phyloP scores from a whole-genome alignment of 805 yeast species.

The Blastobotrys mokoenaii region DNA sequence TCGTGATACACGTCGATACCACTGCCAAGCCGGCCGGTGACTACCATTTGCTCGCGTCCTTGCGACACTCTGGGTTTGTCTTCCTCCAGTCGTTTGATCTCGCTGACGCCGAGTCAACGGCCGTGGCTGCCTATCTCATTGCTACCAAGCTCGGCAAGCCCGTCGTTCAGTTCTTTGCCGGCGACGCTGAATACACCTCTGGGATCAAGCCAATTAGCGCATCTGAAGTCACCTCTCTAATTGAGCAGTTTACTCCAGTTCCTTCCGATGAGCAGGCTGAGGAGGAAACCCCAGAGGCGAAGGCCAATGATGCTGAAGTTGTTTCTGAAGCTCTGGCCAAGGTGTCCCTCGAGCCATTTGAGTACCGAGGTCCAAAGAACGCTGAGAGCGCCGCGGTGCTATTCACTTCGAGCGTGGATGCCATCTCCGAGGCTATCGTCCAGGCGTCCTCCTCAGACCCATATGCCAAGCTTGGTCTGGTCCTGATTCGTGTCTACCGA shows the following conservation, averaged over 20 bases:
- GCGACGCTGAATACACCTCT: not conserved
- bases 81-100: slow-evolving; percentile 59
- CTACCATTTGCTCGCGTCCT: slow-evolving; percentile 58
- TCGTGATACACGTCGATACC: slow-evolving; percentile 58
- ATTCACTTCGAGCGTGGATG: slow-evolving; percentile 49
- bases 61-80: slow-evolving; percentile 60
- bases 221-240: not conserved
- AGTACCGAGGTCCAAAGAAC: slow-evolving; percentile 33
- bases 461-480: slow-evolving; percentile 36
- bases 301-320: slow-evolving; percentile 11
- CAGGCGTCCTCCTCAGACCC: slow-evolving; percentile 19
- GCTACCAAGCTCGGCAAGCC: slow-evolving; percentile 43
- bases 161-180: slow-evolving; percentile 61
- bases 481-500: slow-evolving; percentile 57
- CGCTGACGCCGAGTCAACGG: slow-evolving; percentile 44
- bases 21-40: slow-evolving; percentile 35
- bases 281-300: slow-evolving; percentile 5
- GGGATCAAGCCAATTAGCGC: slow-evolving; percentile 1
- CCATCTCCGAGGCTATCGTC: slow-evolving; percentile 34
- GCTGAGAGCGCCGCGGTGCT: slow-evolving; percentile 49
- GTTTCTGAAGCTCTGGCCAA: slow-evolving; percentile 28
- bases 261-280: not conserved
- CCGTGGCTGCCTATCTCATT: slow-evolving; percentile 51
- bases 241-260: slow-evolving; percentile 1
- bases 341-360: slow-evolving; percentile 32